Base-by-base conservation (phyloP, 1,139 yeast genomes). In the Cylindricascospora bacillispora region DNA sequence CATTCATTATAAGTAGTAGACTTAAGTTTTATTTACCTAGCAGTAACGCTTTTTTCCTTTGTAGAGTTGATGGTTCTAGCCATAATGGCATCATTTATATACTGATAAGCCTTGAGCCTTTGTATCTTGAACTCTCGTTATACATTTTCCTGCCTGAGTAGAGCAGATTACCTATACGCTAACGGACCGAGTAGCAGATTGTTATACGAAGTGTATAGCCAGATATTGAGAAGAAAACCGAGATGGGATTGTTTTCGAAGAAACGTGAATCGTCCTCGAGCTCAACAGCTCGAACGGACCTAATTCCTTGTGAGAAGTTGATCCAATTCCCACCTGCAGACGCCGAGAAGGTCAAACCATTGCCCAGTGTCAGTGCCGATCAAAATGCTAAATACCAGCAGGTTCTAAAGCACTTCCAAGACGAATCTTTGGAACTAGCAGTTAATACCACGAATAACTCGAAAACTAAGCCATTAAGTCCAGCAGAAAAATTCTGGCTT, bases 401-500 rank as follows among this genome's bases (percentile, higher is more conserved):
- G 11, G 77, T 86, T 2, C 60, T 76, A 28, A 51, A 54, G 14
- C 70, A 79, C 52, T 78, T 83, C 51, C 62, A 62, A 37, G 62
- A 62, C 22, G 57, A 64, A n/a, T 51, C 54, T 1, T 31, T 56
- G 17, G 33, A 36, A 20, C 31, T 57, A n/a, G 48, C 50, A 2
- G 29, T 41, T 26, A 39, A 43, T 31, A 54, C 57, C 35, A 52
- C 52, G 36, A 39, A 44, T 14, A 50, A 47, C 2, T 45, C 40
- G 29, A 42, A 43, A 32, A 32, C 26, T 22, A 30, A 33, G 13
- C 60, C 68, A 4, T 49, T 80, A 21, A 54, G 65, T 5, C 68
- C 65, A 12, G 69, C 64, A 41, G 97, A 89, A 49, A 71, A 70
- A 47, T 77, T 86, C 2, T 89, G 95, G 94, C 60, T 89, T 31